phyloP scores from a whole-genome alignment of 495 filamentous ascomycete species.

The Melanomma pulvis-pyrius region DNA sequence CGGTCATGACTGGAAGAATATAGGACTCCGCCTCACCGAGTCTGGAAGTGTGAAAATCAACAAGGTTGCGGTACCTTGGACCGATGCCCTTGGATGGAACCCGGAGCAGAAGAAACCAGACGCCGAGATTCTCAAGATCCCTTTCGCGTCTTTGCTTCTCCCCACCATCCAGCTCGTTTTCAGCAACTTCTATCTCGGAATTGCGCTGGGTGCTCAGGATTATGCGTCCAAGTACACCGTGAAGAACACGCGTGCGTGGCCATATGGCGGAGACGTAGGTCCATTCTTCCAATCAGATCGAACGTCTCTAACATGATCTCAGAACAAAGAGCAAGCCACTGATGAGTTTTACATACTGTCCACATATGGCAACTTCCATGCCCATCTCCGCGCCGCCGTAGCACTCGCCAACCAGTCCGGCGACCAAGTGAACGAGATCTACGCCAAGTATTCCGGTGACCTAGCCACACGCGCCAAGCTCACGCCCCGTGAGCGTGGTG shows the following conservation, averaged over 20 bases:
- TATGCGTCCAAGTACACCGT: constrained; percentile 56
- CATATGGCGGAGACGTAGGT: constrained; percentile 55
- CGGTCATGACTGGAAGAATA: constrained; percentile 63
- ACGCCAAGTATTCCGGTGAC: constrained; percentile 42
- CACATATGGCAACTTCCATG: constrained; percentile 62
- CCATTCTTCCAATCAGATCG: neutral
- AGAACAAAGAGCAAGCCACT: constrained; percentile 53
- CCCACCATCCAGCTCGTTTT: constrained; percentile 66
- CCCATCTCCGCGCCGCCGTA: constrained; percentile 59
- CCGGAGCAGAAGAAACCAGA: constrained; percentile 49
- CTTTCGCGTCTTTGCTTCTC: constrained; percentile 56
- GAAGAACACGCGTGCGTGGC: constrained; percentile 59
- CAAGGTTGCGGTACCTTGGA: constrained; percentile 58
- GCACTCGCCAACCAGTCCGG: constrained; percentile 59
- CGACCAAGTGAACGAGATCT: constrained; percentile 49
- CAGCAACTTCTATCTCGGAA: constrained; percentile 65
- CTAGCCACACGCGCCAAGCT: constrained; percentile 34
- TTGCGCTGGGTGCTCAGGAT: constrained; percentile 57
- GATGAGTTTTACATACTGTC: constrained; percentile 67
- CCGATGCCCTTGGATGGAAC: constrained; percentile 63
- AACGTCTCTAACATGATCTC: neutral
- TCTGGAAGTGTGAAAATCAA: constrained; percentile 61
- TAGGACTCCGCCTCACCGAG: constrained; percentile 63
- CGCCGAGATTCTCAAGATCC: constrained; percentile 51
- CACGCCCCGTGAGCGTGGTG: constrained; percentile 54